These are phyloP conservation scores for Trichoderma endophyticum DNA, from an alignment of 2,329 filamentous ascomycete genomes.

Conservation along the genomic window DNA sequence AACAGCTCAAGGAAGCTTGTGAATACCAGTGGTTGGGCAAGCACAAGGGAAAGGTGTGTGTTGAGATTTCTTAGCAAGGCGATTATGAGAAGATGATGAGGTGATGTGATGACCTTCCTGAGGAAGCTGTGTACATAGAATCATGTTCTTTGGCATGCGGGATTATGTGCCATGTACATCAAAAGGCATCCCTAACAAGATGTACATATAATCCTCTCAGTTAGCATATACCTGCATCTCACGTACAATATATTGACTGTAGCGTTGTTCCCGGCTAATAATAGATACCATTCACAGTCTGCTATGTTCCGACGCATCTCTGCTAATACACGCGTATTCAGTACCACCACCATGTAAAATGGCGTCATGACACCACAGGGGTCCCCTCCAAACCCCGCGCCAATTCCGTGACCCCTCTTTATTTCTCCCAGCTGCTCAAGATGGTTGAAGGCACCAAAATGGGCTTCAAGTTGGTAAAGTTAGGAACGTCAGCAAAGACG, in stretches of 20 bases:
- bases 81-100: not conserved
- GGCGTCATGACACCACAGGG: not conserved
- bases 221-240: not conserved
- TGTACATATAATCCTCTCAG: not conserved
- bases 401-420: not conserved
- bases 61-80: not conserved
- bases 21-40: not conserved
- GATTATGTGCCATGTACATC: not conserved
- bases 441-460: not conserved
- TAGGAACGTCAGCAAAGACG: not conserved
- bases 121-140: not conserved
- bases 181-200: not conserved
- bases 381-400: not conserved
- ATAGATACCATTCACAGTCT: not conserved
- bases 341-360: not conserved
- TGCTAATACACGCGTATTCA: not conserved
- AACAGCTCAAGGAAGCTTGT: conserved; percentile 2
- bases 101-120: not conserved
- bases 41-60: conserved; percentile 4
- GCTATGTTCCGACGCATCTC: not conserved
- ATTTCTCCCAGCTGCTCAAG: not conserved
- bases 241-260: not conserved
- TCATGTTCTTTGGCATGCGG: not conserved
- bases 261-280: not conserved
- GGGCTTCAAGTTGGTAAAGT: conserved; percentile 10